Evolutionary conservation across 345 rosid genomes (phyloP).

Genomic region (Boechera divaricarpa): DNA sequence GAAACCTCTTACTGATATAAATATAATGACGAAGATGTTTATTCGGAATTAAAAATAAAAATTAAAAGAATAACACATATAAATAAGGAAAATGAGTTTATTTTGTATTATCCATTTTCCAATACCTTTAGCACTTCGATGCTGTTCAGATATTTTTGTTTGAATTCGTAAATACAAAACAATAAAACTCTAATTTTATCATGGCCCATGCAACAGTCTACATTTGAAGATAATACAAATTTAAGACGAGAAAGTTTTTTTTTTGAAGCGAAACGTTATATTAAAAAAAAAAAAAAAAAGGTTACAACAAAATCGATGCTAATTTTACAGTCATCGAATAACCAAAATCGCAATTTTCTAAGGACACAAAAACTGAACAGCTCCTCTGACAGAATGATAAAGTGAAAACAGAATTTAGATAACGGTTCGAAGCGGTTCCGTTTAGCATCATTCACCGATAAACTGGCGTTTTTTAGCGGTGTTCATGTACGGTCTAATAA

Average conservation of each 20-base stretch:
- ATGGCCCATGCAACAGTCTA: background rate
- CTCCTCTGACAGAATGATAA: background rate
- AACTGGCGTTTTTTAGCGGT: slow-evolving; percentile 68
- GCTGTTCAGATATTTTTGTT: slow-evolving; percentile 18
- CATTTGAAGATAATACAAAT: background rate
- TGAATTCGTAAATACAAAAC: background rate
- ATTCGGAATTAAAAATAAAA: background rate
- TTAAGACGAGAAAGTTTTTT: background rate
- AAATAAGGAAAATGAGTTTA: background rate
- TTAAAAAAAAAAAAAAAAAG: no score
- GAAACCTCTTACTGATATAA: slow-evolving; percentile 29
- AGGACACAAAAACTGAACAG: slow-evolving; percentile 13
- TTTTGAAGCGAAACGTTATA: background rate
- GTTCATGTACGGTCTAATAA: slow-evolving; percentile 85
- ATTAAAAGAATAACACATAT: no score
- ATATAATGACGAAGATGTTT: slow-evolving; percentile 12
- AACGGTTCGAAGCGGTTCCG: background rate
- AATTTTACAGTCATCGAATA: slow-evolving; percentile 18
- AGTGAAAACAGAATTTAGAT: slow-evolving; percentile 13
- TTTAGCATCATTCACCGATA: slow-evolving; percentile 61
- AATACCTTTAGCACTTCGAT: slow-evolving; percentile 18
- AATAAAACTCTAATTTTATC: background rate
- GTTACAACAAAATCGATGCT: slow-evolving; percentile 16
- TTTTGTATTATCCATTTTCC: slow-evolving; percentile 21
- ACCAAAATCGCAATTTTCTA: slow-evolving; percentile 17